Evolutionary conservation across 257 asterid genomes (phyloP).

Genomic region (Solanum lycopersicoides): DNA sequence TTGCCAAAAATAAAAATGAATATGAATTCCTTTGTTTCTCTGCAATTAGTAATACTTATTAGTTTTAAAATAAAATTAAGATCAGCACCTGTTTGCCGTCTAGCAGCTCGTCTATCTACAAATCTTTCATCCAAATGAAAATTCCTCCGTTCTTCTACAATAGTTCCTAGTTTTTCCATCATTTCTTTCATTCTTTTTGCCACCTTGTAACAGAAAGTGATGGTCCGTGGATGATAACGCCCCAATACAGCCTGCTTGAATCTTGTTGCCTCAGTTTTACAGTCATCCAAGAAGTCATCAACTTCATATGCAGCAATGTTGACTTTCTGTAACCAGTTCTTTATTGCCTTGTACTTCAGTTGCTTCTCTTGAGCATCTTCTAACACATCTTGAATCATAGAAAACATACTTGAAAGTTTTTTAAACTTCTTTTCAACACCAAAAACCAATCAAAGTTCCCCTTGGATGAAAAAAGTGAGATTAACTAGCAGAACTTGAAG

Average conservation of each 20-base stretch:
- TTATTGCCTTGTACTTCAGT: neutral
- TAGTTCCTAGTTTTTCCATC: neutral
- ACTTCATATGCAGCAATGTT: neutral
- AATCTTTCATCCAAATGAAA: slow-evolving; percentile 2
- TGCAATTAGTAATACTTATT: neutral
- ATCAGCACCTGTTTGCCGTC: neutral
- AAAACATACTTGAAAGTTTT: neutral
- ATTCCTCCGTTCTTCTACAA: slow-evolving; percentile 6
- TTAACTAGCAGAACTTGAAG: neutral
- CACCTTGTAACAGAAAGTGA: slow-evolving; percentile 2
- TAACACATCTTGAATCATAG: neutral
- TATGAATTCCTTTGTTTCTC: neutral
- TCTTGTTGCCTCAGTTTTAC: neutral
- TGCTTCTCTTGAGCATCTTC: neutral
- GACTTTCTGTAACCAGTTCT: neutral
- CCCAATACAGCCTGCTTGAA: neutral
- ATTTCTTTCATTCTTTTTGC: slow-evolving; percentile 5
- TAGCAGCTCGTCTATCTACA: neutral
- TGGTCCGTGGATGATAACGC: neutral
- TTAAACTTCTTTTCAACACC: neutral
- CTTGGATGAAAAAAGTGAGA: neutral
- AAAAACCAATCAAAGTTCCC: neutral
- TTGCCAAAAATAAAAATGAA: too few relatives aligned
- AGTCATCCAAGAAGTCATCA: neutral
- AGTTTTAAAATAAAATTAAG: neutral